Conservation (phyloP, 2,329 filamentous ascomycete species). For the Paraphoma sp. region DNA sequence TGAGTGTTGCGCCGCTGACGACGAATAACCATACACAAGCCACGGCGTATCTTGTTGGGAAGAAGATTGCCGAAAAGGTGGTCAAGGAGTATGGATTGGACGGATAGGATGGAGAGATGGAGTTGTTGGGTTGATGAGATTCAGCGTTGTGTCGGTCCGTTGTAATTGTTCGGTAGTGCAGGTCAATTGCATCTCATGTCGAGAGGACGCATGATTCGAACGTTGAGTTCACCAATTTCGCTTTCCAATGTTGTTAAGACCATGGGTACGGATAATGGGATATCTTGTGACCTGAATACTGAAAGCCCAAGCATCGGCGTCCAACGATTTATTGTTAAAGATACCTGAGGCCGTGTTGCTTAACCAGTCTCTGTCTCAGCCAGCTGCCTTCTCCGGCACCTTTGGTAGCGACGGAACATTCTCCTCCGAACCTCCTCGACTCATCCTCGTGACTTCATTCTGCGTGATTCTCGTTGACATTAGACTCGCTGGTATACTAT, state of each 20-base stretch:
- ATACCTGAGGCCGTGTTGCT: too few species aligned
- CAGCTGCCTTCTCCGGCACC: neutral
- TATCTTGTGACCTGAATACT: too few species aligned
- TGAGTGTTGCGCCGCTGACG: constrained; percentile 42
- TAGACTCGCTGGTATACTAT: constrained; percentile 22
- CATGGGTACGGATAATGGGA: too few species aligned
- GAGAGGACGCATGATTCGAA: too few species aligned
- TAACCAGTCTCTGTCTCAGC: neutral
- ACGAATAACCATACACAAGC: constrained; percentile 46
- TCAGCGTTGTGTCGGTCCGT: too few species aligned
- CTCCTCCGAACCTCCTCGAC: constrained; percentile 1
- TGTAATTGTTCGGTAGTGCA: too few species aligned
- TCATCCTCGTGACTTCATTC: constrained; percentile 6
- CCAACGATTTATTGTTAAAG: too few species aligned
- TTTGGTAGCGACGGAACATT: neutral
- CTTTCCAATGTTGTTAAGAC: too few species aligned
- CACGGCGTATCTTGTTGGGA: constrained; percentile 44
- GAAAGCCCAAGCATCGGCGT: too few species aligned
- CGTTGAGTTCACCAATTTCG: too few species aligned
- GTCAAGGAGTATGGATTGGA: constrained; percentile 37
- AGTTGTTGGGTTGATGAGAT: neutral
- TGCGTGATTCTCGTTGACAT: constrained; percentile 25
- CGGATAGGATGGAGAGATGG: neutral
- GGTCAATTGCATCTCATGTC: too few species aligned
- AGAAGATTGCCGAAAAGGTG: constrained; percentile 43